Conservation (phyloP, 805 yeast genomes). For the Suhomyces sp. region DNA sequence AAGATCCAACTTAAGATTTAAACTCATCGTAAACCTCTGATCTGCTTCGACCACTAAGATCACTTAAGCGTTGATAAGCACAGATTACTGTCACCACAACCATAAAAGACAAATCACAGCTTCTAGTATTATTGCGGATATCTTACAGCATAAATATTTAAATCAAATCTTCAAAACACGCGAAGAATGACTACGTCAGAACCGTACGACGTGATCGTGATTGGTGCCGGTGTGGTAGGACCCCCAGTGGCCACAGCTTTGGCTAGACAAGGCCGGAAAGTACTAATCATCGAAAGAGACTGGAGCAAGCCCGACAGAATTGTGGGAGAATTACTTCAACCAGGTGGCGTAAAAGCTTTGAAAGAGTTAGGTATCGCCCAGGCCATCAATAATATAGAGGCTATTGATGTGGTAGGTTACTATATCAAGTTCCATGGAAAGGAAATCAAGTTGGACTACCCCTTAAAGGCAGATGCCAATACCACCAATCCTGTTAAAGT, state of each 20-base stretch:
- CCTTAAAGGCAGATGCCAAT: conserved; percentile 51
- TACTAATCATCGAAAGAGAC: conserved; percentile 79
- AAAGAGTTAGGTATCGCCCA: conserved; percentile 78
- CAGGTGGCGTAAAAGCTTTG: conserved; percentile 89
- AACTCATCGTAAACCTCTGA: no score
- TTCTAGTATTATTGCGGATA: no score
- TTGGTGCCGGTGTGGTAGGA: conserved; percentile 99
- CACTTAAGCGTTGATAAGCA: no score
- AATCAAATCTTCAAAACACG: conserved; percentile 2
- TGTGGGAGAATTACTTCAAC: conserved; percentile 96
- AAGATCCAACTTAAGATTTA: no score
- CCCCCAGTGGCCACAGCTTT: conserved; percentile 88
- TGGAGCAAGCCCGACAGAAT: conserved; percentile 93
- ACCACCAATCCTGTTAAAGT: conserved; percentile 45
- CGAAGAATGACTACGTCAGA: conserved; percentile 1
- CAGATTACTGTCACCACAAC: no score
- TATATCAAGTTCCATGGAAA: conserved; percentile 66
- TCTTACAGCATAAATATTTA: no score
- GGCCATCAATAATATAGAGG: conserved; percentile 73
- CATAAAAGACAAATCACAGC: no score
- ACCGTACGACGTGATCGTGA: conserved; percentile 75
- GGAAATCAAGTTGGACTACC: conserved; percentile 64
- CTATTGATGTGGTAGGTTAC: conserved; percentile 77
- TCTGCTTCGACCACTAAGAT: no score
- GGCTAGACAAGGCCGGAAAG: conserved; percentile 87